phyloP scores from a whole-genome alignment of 225 moss, liverwort and hornwort genomes.

The Polytrichum formosum region DNA sequence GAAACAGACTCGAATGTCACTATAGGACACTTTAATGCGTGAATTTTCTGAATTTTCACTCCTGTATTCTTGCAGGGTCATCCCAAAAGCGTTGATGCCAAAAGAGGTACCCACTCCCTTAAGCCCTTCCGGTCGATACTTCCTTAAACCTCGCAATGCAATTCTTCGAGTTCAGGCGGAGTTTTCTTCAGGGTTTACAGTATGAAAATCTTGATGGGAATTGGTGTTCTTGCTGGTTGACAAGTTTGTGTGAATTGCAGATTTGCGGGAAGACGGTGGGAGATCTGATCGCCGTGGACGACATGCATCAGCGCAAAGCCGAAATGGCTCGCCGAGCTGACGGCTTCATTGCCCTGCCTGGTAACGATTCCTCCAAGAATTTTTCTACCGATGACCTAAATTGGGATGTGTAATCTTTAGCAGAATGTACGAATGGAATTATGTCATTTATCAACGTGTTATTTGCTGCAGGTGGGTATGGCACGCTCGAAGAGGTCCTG shows the following conservation, averaged over 20 bases:
- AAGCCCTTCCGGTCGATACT: not conserved
- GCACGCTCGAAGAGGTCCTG: slow-evolving; percentile 54
- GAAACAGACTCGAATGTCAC: no score
- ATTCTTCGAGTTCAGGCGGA: not conserved
- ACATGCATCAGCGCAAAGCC: slow-evolving; percentile 56
- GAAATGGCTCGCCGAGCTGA: slow-evolving; percentile 50
- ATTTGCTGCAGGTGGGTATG: slow-evolving; percentile 32
- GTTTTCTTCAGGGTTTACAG: not conserved
- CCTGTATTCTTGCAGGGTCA: slow-evolving; percentile 1
- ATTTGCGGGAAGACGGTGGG: slow-evolving; percentile 40
- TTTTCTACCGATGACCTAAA: not conserved
- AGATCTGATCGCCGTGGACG: slow-evolving; percentile 35
- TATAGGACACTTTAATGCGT: no score
- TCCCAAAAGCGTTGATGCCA: slow-evolving; percentile 10
- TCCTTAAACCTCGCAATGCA: not conserved
- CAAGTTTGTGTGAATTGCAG: slow-evolving; percentile 1
- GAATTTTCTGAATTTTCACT: no score
- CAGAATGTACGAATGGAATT: not conserved
- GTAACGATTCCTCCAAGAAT: not conserved
- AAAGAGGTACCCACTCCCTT: slow-evolving; percentile 3
- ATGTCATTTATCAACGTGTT: not conserved
- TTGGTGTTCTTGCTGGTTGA: not conserved
- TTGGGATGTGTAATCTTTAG: not conserved
- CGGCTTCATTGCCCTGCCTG: slow-evolving; percentile 47
- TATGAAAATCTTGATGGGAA: not conserved